Evolutionary conservation across 352 stramenopile species (phyloP), one percentile per base, ranked within the genome.

Genomic region (Pythium angustatum): DNA sequence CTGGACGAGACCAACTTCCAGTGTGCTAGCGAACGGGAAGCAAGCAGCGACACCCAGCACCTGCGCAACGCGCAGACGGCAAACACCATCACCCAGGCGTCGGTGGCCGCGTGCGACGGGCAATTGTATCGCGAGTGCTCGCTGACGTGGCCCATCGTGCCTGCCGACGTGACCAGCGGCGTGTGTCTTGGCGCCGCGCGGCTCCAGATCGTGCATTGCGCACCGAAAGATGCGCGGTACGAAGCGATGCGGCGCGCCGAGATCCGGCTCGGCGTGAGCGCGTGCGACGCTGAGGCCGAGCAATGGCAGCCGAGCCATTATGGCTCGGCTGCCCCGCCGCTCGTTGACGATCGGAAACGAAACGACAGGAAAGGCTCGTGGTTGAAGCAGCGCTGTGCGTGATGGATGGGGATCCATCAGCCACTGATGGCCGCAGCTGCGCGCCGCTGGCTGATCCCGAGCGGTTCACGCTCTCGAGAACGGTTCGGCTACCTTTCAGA

Each of bases 201-300:
- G 1, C 63, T 62, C 3, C 40, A 65, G 50, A 49, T 70, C 27
- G 41, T 62, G 56, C 56, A 65, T 44, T 70, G 63, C 56, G 40
- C 27, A 30, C 38, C 56, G 21, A 66, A 64, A 44, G 47, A 64
- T 48, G 9, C 31, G 12, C 48, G 53, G 2, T 64, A 51, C 22
- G 36, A 60, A 40, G 27, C 54, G 17, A 17, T 64, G 47, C 54
- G 55, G 7, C 54, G 55, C 5, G 48, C n/a, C 1, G 53, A 69
- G 31, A 59, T 64, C 36, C 36, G 28, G 28, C 21, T 19, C 22
- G 28, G 38, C 3, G 22, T 14, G 28, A 21, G 15, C 61, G 36
- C 28, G 9, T 17, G 21, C 21, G 54, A 47, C 40, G 40, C 19
- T 11, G 17, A 40, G 8, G 33, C 33, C 19, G 62, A 64, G 33